These are phyloP conservation scores for Apophysomyces trapeziformis DNA, from an alignment of 371 early-diverging fungal species.

Conservation along the genomic window DNA sequence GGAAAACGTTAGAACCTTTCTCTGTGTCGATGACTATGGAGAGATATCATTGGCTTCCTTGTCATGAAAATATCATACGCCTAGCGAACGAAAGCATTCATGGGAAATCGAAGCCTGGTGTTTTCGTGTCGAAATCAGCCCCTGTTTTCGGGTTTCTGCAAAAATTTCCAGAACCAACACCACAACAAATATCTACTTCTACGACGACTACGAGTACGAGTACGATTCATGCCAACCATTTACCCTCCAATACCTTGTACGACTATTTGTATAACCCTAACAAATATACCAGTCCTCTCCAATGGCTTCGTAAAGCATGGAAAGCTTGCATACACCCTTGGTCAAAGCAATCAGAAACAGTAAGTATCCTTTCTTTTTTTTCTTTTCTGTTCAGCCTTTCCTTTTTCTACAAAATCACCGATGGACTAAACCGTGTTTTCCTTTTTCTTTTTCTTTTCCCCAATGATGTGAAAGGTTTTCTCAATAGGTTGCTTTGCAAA, in stretches of 20 bases:
- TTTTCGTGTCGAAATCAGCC: neutral
- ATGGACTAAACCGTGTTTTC: too few relatives aligned
- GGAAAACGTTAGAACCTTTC: neutral
- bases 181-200: neutral
- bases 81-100: neutral
- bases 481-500: constrained; percentile 18
- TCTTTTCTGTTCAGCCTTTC: neutral
- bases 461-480: neutral
- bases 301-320: constrained; percentile 9
- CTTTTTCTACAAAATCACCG: too few relatives aligned
- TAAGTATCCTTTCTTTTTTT: neutral
- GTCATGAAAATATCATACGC: neutral
- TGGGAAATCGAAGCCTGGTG: neutral
- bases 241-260: too few relatives aligned
- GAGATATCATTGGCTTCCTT: neutral
- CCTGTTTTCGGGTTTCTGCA: neutral
- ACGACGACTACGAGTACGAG: neutral
- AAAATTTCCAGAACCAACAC: neutral
- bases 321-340: constrained; percentile 3
- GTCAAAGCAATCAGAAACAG: neutral
- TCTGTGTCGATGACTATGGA: neutral
- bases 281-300: neutral
- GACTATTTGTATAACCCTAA: too few relatives aligned
- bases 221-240: too few relatives aligned
- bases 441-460: neutral